These are phyloP conservation scores for Zygosaccharomyces pseudorouxii DNA, from an alignment of 805 yeast genomes.

Conservation along the genomic window DNA sequence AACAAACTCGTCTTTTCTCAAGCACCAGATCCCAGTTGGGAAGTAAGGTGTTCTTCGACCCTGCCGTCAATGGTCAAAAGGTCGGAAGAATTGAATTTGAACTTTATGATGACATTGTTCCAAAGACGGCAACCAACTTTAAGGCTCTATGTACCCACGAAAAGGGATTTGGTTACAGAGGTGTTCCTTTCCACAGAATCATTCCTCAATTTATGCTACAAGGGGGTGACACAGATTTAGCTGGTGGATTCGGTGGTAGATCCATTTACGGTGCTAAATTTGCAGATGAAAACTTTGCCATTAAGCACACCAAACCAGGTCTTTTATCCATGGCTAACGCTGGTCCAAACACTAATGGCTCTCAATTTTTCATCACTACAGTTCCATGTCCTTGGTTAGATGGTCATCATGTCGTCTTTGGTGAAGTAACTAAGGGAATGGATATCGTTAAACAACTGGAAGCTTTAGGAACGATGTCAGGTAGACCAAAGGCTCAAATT, in stretches of 20 bases:
- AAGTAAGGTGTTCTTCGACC: constrained; percentile 53
- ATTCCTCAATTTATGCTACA: constrained; percentile 95
- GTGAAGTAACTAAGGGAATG: constrained; percentile 81
- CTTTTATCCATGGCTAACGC: constrained; percentile 95
- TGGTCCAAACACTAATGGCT: constrained; percentile 97
- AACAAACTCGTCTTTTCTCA: constrained; percentile 47
- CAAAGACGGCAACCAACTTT: constrained; percentile 79
- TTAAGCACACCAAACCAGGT: constrained; percentile 76
- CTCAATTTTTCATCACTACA: constrained; percentile 95
- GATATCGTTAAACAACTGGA: constrained; percentile 69
- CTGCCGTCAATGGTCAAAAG: constrained; percentile 50
- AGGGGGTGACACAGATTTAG: constrained; percentile 85
- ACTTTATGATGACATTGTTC: constrained; percentile 43
- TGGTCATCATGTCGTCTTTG: constrained; percentile 93
- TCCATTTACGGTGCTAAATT: constrained; percentile 72
- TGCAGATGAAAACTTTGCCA: constrained; percentile 66
- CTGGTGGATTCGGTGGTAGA: constrained; percentile 92
- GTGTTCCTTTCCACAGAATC: constrained; percentile 87
- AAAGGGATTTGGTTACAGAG: constrained; percentile 81
- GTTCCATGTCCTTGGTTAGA: constrained; percentile 85
- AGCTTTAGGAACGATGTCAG: constrained; percentile 60
- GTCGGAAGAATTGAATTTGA: constrained; percentile 35
- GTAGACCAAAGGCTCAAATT: constrained; percentile 61
- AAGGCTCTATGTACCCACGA: constrained; percentile 85
- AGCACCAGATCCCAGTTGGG: constrained; percentile 43